Percentiles rank a stretch among this genome's conserved stretches.
Conservation (phyloP, 345 rosid genomes). For the Camelina sativa region DNA sequence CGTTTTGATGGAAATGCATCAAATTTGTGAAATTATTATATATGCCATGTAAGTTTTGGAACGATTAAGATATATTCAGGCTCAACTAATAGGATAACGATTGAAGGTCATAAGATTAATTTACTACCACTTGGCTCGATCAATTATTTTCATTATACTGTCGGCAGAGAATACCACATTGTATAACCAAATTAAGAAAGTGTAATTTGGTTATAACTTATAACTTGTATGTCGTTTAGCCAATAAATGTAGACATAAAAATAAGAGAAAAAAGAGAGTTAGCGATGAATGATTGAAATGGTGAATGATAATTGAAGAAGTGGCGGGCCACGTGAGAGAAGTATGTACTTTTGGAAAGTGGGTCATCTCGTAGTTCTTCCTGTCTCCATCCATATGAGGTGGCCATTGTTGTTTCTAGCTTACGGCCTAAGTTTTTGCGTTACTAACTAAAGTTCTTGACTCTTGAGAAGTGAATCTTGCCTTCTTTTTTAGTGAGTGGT, state of each 20-base stretch:
- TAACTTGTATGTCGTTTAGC: slow-evolving; percentile 24
- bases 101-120: neutral
- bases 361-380: slow-evolving; percentile 35
- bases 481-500: slow-evolving; percentile 6
- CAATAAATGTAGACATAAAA: slow-evolving; percentile 18
- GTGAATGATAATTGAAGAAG: slow-evolving; percentile 39
- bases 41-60: neutral
- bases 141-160: slow-evolving; percentile 1
- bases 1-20: neutral
- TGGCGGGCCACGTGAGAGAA: slow-evolving; percentile 40
- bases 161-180: slow-evolving; percentile 23
- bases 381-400: slow-evolving; percentile 37
- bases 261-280: slow-evolving; percentile 3
- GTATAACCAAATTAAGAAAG: slow-evolving; percentile 25
- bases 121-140: slow-evolving; percentile 2
- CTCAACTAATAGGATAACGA: slow-evolving; percentile 2
- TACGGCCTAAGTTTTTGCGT: slow-evolving; percentile 5
- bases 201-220: slow-evolving; percentile 13
- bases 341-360: slow-evolving; percentile 30
- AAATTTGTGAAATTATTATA: neutral
- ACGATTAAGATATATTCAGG: neutral
- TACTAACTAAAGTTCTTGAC: neutral
- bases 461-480: neutral
- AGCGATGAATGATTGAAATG: slow-evolving; percentile 43
- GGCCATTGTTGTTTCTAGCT: slow-evolving; percentile 25